Evolutionary conservation across 495 filamentous ascomycete genomes (phyloP).

Genomic region (Parachaetomium inaequale): DNA sequence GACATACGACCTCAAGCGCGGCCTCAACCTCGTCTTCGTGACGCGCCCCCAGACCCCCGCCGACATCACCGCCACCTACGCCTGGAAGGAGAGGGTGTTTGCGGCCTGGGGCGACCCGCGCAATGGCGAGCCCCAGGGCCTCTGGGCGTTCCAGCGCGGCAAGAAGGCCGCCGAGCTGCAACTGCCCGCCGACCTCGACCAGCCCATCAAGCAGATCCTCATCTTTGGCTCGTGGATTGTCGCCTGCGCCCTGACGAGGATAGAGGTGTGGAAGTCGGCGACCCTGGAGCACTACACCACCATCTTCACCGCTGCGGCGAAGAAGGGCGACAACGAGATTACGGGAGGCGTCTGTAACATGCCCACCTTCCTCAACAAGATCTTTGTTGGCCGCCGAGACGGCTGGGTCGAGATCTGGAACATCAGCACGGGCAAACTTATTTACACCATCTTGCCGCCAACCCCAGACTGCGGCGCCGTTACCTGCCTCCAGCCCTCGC

Average conservation of each 20-base stretch:
- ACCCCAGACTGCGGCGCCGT: constrained; percentile 65
- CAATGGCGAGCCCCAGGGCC: constrained; percentile 53
- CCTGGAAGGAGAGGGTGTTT: constrained; percentile 84
- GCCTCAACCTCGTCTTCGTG: constrained; percentile 86
- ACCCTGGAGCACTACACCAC: constrained; percentile 88
- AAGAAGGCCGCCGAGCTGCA: constrained; percentile 75
- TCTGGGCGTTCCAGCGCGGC: constrained; percentile 97
- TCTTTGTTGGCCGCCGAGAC: constrained; percentile 80
- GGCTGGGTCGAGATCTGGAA: constrained; percentile 98
- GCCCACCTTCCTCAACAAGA: constrained; percentile 94
- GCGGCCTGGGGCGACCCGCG: constrained; percentile 73
- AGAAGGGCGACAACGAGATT: constrained; percentile 55
- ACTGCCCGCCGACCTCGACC: constrained; percentile 53
- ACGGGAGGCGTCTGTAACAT: constrained; percentile 73
- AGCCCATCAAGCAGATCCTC: constrained; percentile 72
- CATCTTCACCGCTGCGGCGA: constrained; percentile 49
- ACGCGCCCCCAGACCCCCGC: constrained; percentile 84
- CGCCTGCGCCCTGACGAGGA: constrained; percentile 65
- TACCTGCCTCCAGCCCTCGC: constrained; percentile 75
- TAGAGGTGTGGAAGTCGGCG: constrained; percentile 86
- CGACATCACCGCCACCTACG: constrained; percentile 75
- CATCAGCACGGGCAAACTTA: constrained; percentile 78
- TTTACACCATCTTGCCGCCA: constrained; percentile 78
- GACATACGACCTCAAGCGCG: constrained; percentile 87
- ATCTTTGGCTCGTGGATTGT: constrained; percentile 92